Conservation (phyloP, 1,284 basidiomycete genomes). For the Takashimella tepidaria region DNA sequence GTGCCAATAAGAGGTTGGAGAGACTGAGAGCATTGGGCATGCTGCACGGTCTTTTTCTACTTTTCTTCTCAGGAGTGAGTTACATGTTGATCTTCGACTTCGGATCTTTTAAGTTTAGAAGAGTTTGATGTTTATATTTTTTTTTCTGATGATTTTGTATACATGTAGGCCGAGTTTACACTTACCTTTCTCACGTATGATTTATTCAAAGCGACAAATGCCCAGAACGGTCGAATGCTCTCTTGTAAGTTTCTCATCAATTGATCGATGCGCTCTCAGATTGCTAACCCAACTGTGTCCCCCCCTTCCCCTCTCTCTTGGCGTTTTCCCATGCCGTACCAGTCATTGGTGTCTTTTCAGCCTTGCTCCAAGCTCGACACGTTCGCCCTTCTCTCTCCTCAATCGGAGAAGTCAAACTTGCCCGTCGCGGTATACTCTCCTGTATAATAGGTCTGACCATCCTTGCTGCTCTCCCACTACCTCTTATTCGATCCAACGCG, state of each 20-base stretch:
- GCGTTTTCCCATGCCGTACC: background rate
- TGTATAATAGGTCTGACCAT: conserved; percentile 65
- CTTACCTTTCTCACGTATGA: conserved; percentile 73
- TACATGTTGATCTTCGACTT: conserved; percentile 2
- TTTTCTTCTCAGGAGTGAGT: conserved; percentile 67
- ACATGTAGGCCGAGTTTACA: conserved; percentile 71
- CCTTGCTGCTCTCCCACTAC: conserved; percentile 64
- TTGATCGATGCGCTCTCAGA: no score
- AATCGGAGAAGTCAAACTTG: conserved; percentile 70
- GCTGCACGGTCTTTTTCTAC: conserved; percentile 75
- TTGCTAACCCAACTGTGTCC: no score
- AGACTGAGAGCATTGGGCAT: conserved; percentile 52
- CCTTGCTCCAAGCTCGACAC: conserved; percentile 82
- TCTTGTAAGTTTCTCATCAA: conserved; percentile 53
- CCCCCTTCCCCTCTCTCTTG: background rate
- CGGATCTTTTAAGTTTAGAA: no score
- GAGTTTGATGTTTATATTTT: no score
- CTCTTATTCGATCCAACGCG: conserved; percentile 46
- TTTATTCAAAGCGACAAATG: conserved; percentile 82
- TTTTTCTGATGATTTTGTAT: no score
- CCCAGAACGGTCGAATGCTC: conserved; percentile 73
- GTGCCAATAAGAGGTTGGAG: conserved; percentile 16
- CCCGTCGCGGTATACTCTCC: conserved; percentile 64
- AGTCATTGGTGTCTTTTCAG: conserved; percentile 75
- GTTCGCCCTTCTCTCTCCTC: conserved; percentile 60